Evolutionary conservation across 1,284 basidiomycete genomes (phyloP).

Genomic region (Tylopilus sp.): DNA sequence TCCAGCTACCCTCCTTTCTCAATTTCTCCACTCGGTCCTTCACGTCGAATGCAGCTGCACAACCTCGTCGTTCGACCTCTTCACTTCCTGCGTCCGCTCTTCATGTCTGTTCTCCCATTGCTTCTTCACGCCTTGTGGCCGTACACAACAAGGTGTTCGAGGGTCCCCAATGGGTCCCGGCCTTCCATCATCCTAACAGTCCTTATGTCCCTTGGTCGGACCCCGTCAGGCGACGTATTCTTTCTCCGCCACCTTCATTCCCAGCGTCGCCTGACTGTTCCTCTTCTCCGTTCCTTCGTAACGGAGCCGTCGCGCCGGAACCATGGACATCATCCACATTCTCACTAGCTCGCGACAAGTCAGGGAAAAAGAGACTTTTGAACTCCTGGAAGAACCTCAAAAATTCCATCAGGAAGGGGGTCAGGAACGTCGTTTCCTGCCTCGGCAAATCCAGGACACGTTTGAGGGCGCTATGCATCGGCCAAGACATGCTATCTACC

Average conservation of each 20-base stretch:
- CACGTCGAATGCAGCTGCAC: slow-evolving; percentile 9
- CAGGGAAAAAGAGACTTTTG: slow-evolving; percentile 28
- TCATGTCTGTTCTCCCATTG: slow-evolving; percentile 12
- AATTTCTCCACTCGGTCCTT: slow-evolving; percentile 28
- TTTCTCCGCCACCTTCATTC: slow-evolving; percentile 28
- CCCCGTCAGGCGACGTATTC: slow-evolving; percentile 37
- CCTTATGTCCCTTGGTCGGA: slow-evolving; percentile 47
- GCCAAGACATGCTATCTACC: slow-evolving; percentile 9
- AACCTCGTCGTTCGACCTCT: slow-evolving; percentile 3
- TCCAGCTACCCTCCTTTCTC: slow-evolving; percentile 39
- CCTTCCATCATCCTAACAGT: slow-evolving; percentile 45
- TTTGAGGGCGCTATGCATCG: slow-evolving; percentile 6
- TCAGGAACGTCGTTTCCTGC: slow-evolving; percentile 21
- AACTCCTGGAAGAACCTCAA: slow-evolving; percentile 33
- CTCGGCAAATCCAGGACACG: slow-evolving; percentile 18
- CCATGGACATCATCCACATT: slow-evolving; percentile 31
- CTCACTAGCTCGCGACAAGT: slow-evolving; percentile 17
- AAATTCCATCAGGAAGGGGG: slow-evolving; percentile 21
- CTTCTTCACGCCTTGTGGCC: slow-evolving; percentile 14
- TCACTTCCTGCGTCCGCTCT: slow-evolving; percentile 17
- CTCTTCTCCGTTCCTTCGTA: slow-evolving; percentile 34
- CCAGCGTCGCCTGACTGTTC: slow-evolving; percentile 24
- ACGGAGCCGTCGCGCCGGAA: slow-evolving; percentile 40
- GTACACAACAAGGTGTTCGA: slow-evolving; percentile 22
- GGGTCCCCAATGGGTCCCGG: slow-evolving; percentile 36